phyloP scores from a whole-genome alignment of 345 rosid genomes.

The Brassica juncea region DNA sequence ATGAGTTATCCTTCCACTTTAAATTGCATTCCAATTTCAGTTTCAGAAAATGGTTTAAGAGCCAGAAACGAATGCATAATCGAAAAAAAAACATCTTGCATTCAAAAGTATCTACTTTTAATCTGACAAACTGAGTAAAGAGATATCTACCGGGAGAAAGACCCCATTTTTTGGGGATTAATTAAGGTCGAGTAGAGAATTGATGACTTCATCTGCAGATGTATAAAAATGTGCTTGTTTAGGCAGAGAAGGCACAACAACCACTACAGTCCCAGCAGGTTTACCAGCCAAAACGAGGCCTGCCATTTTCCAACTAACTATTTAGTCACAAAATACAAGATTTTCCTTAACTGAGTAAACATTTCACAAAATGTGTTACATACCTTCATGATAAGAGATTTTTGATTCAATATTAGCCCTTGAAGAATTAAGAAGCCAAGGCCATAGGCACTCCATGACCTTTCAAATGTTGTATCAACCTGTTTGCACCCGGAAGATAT shows the following conservation, averaged over 20 bases:
- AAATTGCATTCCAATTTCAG: too few relatives aligned
- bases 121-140: too few relatives aligned
- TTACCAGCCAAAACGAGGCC: constrained; percentile 72
- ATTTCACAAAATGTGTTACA: not conserved
- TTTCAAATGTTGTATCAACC: constrained; percentile 73
- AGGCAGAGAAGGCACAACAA: constrained; percentile 83
- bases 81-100: too few relatives aligned
- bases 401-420: constrained; percentile 64
- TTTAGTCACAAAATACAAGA: not conserved
- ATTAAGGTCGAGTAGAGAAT: constrained; percentile 72
- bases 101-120: too few relatives aligned
- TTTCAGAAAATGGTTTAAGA: too few relatives aligned
- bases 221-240: constrained; percentile 72
- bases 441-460: constrained; percentile 69
- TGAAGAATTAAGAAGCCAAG: constrained; percentile 80
- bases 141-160: constrained; percentile 48
- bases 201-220: constrained; percentile 73
- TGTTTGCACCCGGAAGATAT: constrained; percentile 78
- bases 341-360: not conserved
- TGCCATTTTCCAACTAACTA: constrained; percentile 37
- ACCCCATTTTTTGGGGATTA: constrained; percentile 77
- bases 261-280: constrained; percentile 81
- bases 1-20: too few relatives aligned
- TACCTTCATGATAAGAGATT: constrained; percentile 67
- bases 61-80: too few relatives aligned